Conservation (phyloP, 2,329 filamentous ascomycete species). For the Phialemoniopsis sp. region DNA sequence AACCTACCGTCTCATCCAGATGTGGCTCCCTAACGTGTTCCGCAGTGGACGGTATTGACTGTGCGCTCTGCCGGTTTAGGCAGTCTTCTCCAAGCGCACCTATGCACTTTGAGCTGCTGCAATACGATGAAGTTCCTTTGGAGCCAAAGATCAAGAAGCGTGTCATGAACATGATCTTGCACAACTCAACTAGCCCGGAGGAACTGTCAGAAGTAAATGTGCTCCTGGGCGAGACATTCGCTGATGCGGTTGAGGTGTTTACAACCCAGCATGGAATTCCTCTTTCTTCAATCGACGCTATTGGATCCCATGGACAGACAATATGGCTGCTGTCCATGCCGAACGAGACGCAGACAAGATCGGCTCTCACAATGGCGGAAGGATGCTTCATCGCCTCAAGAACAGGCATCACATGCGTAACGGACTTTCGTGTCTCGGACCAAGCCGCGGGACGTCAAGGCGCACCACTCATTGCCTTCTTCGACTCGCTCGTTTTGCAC, state of each 20-base stretch:
- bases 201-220: slow-evolving; percentile 54
- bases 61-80: slow-evolving; percentile 51
- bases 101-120: slow-evolving; percentile 52
- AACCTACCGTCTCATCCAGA: neutral
- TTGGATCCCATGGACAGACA: slow-evolving; percentile 56
- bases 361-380: slow-evolving; percentile 53
- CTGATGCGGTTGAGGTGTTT: slow-evolving; percentile 45
- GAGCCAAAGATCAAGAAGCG: slow-evolving; percentile 48
- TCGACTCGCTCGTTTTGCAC: slow-evolving; percentile 51
- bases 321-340: slow-evolving; percentile 54
- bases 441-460: slow-evolving; percentile 52
- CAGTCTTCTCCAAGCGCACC: slow-evolving; percentile 45
- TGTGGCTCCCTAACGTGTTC: too few relatives aligned
- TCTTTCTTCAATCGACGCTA: slow-evolving; percentile 42
- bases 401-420: slow-evolving; percentile 55
- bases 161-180: slow-evolving; percentile 52
- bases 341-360: slow-evolving; percentile 35
- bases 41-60: slow-evolving; percentile 59
- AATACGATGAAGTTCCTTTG: slow-evolving; percentile 53
- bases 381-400: slow-evolving; percentile 48
- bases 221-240: slow-evolving; percentile 52
- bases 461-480: slow-evolving; percentile 52
- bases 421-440: slow-evolving; percentile 53
- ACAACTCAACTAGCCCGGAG: slow-evolving; percentile 47
- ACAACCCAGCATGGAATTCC: slow-evolving; percentile 36